These are phyloP conservation scores for Phialemonium atrogriseum DNA, from an alignment of 2,329 filamentous ascomycete genomes.

Conservation along the genomic window DNA sequence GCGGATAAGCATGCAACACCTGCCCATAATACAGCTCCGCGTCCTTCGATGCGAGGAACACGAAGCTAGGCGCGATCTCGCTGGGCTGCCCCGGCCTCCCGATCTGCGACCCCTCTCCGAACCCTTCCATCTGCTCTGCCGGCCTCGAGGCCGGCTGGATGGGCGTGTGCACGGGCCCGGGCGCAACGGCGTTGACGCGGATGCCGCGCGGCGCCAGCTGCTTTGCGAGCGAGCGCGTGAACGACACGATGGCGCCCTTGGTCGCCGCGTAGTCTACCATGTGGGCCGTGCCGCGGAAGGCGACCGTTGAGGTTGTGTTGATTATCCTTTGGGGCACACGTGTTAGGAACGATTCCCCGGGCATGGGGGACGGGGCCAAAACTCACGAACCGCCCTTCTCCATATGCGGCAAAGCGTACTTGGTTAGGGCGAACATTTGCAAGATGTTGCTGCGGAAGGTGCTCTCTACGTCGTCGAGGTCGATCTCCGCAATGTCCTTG, in stretches of 20 bases:
- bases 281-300: conserved; percentile 39
- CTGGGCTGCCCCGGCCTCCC: conserved; percentile 33
- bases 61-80: conserved; percentile 31
- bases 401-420: conserved; percentile 48
- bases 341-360: too few species aligned
- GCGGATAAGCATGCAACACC: conserved; percentile 29
- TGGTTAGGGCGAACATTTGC: conserved; percentile 51
- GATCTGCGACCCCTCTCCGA: conserved; percentile 27
- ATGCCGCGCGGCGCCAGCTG: conserved; percentile 49
- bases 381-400: conserved; percentile 35
- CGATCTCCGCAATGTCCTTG: conserved; percentile 42
- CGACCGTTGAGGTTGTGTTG: conserved; percentile 46
- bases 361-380: too few species aligned
- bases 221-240: conserved; percentile 43
- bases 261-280: conserved; percentile 50
- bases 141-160: conserved; percentile 33
- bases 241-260: conserved; percentile 49
- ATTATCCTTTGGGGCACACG: conserved; percentile 32
- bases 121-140: conserved; percentile 35
- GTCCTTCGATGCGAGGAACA: conserved; percentile 32
- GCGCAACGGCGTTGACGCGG: conserved; percentile 39
- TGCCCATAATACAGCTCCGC: conserved; percentile 29
- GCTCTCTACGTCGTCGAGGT: conserved; percentile 45
- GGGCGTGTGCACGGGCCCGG: conserved; percentile 34
- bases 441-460: conserved; percentile 50